Evolutionary conservation across 2,329 filamentous ascomycete genomes (phyloP), one percentile per base, ranked within the genome.

Genomic region (Cercospora sp.): DNA sequence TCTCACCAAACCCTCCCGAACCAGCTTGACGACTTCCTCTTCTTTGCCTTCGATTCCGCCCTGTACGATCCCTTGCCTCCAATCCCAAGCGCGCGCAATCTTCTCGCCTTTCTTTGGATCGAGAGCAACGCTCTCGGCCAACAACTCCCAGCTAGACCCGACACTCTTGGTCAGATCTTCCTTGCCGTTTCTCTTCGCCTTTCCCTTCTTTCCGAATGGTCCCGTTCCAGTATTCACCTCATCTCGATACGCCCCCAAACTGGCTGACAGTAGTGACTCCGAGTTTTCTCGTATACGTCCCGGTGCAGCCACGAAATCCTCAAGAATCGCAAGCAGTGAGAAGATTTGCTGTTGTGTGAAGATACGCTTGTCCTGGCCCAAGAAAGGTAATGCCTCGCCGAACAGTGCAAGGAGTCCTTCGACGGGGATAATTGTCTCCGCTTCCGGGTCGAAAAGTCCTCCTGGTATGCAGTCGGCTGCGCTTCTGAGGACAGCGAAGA

Each of bases 401-500:
- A 98, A 85, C 13, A 98, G 84, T 3, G 91, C 89, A 8, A 97
- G 84, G 23, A 98, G 81, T 63, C 94, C 94, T 74, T 98, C 94
- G 70, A 96, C 91, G 73, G 92, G 92, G 18, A 97, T 91, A 6
- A 97, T 92, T 0, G 92, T 89, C 75, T 94, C 91, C 12, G 91
- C 87, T 18, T 88, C 86, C 26, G 89, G 88, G 76, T 98, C 94
- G 78, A 93, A 97, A 2, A 97, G 84, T 1, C 94, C 94, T 65
- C 94, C 94, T 66, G 92, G 91, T 74, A 98, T 97, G 77, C 92
- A 94, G 78, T 97, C 93, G 66, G 92, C 91, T 2, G 94, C 90
- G 76, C 91, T 95, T 64, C 90, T 88, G 73, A 97, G 91, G 67
- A 97, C 90, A n/a, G 92, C 90, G 53, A 92, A 84, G 60, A 98